A percentile compares a stretch with the other conserved stretches of the same genome.
Conservation (phyloP, 495 filamentous ascomycete species). For the Penicillium egyptiacum region DNA sequence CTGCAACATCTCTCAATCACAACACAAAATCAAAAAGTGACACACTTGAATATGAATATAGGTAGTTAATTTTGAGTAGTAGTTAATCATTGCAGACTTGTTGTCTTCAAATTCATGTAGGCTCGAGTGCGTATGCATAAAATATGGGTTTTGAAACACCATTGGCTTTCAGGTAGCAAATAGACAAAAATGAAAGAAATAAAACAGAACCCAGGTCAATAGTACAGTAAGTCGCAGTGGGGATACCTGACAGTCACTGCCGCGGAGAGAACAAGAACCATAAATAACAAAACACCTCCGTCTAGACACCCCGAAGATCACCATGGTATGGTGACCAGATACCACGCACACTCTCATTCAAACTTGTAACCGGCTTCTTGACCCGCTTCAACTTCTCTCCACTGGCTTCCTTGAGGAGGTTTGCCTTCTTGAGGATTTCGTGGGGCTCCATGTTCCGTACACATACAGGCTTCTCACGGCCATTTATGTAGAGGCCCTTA, state of each 20-base stretch:
- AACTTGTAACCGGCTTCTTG: conserved; percentile 79
- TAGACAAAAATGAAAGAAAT: conserved; percentile 16
- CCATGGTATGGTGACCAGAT: conserved; percentile 95
- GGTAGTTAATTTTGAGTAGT: not conserved
- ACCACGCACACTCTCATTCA: conserved; percentile 90
- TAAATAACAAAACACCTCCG: conserved; percentile 26
- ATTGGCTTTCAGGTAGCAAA: conserved; percentile 11
- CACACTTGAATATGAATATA: not conserved
- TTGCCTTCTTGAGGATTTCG: conserved; percentile 79
- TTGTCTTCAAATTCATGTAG: conserved; percentile 5
- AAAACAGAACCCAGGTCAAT: conserved; percentile 30
- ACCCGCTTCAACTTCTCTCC: conserved; percentile 81
- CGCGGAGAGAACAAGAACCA: conserved; percentile 21
- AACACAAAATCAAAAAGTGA: no score
- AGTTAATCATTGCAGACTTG: not conserved
- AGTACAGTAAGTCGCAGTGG: conserved; percentile 32
- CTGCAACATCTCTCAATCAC: no score
- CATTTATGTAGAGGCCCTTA: conserved; percentile 86
- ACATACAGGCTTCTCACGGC: conserved; percentile 79
- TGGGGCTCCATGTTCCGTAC: conserved; percentile 79
- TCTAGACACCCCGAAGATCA: conserved; percentile 44
- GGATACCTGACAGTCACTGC: conserved; percentile 16
- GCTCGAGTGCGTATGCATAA: conserved; percentile 20
- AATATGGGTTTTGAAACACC: conserved; percentile 4
- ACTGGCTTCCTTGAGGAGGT: conserved; percentile 75